Base-by-base conservation (phyloP, 78 protist species). In the Polysphondylium violaceum region DNA sequence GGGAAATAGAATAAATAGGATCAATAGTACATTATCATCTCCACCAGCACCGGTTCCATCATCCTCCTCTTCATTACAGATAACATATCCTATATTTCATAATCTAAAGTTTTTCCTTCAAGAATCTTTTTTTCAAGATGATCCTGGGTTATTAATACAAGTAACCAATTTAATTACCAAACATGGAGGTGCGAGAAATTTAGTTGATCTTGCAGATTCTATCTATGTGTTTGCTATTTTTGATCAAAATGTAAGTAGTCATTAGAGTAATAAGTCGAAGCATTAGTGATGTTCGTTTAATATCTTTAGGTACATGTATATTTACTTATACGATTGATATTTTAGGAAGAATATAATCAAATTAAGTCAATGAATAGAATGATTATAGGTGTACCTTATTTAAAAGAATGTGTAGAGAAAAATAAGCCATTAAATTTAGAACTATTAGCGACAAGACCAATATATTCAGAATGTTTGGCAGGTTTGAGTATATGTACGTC, bases 381-480 rank as follows among this genome's bases (percentile, higher is more conserved):
- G 3, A 68, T 68, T 21, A 68, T 68, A 4, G 27, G 76, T 27
- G 27, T 68, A 68, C 14, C 29, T 16, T 43, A 68, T 68, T 29
- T 68, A 1, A n/a, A 41, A 9, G 76, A 68, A 11, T 68, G 59
- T 68, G 58, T 36, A n/a, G n/a, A 9, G 27, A 23, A 43, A 58
- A 68, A 43, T 41, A 68, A 3, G 0, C 76, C 76, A 31, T 43
- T 68, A 27, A 36, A 43, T 33, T 21, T 38, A 9, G 11, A 19
- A 27, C 4, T 31, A 40, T 21, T 65, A 11, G 36, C 31, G 36
- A 14, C 8, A 29, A 1, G 27, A n/a, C 58, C 59, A 41, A 43
- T 68, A 17, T 68, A 68, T 68, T 68, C 76, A 44, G 38, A 68
- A 11, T 68, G 76, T 68, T 68, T 68, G 16, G 55, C 7, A 3